Conservation (phyloP, 306 rosid species). For the Mucuna pruriens region DNA sequence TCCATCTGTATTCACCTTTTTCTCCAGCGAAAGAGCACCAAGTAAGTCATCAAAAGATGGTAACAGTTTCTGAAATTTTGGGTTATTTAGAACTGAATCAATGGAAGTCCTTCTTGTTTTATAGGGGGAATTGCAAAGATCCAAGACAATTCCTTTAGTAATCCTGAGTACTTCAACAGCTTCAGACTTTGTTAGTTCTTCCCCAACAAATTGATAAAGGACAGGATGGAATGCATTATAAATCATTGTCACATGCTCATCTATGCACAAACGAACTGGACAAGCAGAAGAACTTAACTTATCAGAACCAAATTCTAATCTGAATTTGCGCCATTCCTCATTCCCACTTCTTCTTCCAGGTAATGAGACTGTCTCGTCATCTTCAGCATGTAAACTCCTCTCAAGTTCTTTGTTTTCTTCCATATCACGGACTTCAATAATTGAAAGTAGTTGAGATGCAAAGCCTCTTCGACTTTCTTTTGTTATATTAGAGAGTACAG, state of each 20-base stretch:
- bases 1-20: slow-evolving; percentile 60
- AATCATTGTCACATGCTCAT: slow-evolving; percentile 83
- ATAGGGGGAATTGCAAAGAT: slow-evolving; percentile 65
- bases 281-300: slow-evolving; percentile 65
- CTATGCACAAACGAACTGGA: slow-evolving; percentile 76
- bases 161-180: slow-evolving; percentile 62
- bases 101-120: slow-evolving; percentile 65
- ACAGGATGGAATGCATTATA: slow-evolving; percentile 68
- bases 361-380: slow-evolving; percentile 64
- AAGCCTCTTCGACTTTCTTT: slow-evolving; percentile 63
- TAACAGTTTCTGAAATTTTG: slow-evolving; percentile 53
- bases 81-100: slow-evolving; percentile 46
- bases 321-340: slow-evolving; percentile 90
- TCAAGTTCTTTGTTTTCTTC: slow-evolving; percentile 73
- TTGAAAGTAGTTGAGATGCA: slow-evolving; percentile 60
- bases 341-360: slow-evolving; percentile 95
- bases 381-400: slow-evolving; percentile 56
- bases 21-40: slow-evolving; percentile 62
- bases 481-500: slow-evolving; percentile 58
- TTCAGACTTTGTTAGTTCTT: slow-evolving; percentile 55
- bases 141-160: slow-evolving; percentile 54
- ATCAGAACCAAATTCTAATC: slow-evolving; percentile 75
- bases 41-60: slow-evolving; percentile 72
- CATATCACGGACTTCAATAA: slow-evolving; percentile 67
- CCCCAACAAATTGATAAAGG: slow-evolving; percentile 60